Base-by-base conservation (phyloP, 164 flowering plant species). In the Tinospora cordifolia region DNA sequence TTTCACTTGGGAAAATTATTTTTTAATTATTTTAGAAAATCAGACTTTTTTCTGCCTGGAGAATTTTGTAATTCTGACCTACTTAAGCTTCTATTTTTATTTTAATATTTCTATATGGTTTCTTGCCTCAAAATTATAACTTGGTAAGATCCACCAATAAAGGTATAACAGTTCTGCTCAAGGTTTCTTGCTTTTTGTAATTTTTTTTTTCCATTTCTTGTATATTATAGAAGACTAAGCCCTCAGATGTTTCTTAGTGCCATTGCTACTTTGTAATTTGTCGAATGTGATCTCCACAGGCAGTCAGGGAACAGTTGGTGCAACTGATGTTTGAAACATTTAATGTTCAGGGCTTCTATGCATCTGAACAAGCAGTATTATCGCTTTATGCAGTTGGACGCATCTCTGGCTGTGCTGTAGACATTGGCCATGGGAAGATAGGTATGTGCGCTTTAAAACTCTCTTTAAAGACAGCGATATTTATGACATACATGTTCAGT, bases 351-450 rank as follows among this genome's bases (percentile, higher is more conserved):
- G 99, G 99, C 57, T 95, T 95, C 80, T 95, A 88, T 82, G 93
- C 99, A 65, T 87, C 96, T 62, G 99, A 95, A 83, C 99, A 95
- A 85, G 92, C 99, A 67, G 99, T 95, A 41, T 80, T 92, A 67
- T 95, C 99, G 25, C 90, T 95, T 34, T 95, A 95, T 84, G 99
- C 99, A 10, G 90, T 93, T 34, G 99, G 99, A 46, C 96, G 99
- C 44, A 95, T 95, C 71, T 95, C 99, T 11, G 99, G 99, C 65
- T 95, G 99, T 82, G 86, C 94, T 62, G 99, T 95, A 75, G 99
- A 95, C 77, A 86, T 95, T 73, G 99, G 99, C 34, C 97, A 95
- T 85, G 99, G 97, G 73, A 95, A 95, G 81, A 89, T 91, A 71
- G 98, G 99, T 90, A 82, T 63, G 71, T 64, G 40, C 62, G 46